Conservation (phyloP, 345 rosid genomes). For the Citrus sp. region DNA sequence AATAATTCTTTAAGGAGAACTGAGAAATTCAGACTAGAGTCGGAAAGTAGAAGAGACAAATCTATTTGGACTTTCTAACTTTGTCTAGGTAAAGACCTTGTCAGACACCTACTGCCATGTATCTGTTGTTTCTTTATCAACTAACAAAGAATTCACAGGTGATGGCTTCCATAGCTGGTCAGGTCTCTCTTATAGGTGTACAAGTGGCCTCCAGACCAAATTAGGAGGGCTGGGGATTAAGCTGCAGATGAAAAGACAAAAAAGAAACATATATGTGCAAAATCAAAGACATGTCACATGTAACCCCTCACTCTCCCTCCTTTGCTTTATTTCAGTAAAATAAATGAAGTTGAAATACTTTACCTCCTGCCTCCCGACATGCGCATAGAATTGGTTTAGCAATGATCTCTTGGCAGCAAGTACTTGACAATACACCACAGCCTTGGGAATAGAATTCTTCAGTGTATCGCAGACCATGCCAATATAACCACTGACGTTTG, state of each 20-base stretch:
- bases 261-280: too few relatives aligned
- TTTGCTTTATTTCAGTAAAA: neutral
- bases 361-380: slow-evolving; percentile 96
- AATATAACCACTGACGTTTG: slow-evolving; percentile 88
- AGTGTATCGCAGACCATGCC: slow-evolving; percentile 92
- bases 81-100: neutral
- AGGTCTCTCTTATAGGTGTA: neutral
- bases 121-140: neutral
- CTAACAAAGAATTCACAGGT: neutral
- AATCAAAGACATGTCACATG: neutral
- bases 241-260: neutral
- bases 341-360: neutral
- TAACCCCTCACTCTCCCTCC: neutral
- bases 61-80: neutral
- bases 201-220: neutral
- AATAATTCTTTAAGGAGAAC: neutral
- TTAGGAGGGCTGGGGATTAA: neutral
- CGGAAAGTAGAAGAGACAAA: neutral
- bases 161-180: neutral
- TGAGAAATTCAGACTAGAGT: neutral
- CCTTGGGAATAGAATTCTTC: slow-evolving; percentile 89
- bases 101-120: neutral
- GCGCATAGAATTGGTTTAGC: slow-evolving; percentile 79
- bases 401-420: slow-evolving; percentile 90
- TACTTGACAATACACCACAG: slow-evolving; percentile 95